Base-by-base conservation (phyloP, 2,329 filamentous ascomycete genomes). In the Emericellopsis cladophorae region DNA sequence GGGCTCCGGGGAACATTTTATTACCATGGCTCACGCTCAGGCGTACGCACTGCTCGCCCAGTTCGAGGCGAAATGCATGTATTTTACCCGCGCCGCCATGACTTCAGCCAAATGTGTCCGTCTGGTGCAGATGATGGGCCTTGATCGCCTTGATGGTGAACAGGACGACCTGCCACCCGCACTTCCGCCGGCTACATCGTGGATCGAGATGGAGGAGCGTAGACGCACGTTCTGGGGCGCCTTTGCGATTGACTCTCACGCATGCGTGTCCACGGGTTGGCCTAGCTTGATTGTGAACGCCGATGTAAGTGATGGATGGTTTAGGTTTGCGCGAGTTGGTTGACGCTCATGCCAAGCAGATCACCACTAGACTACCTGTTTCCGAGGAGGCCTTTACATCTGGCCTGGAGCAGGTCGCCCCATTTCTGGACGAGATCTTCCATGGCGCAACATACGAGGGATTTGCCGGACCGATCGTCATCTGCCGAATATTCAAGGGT, bases 191-290 rank as follows among this genome's bases (percentile, higher is more conserved):
- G 70, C 87, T 0, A 75, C 73, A 49, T 84, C 87, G 52, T 94
- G 86, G 86, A 79, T 76, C 1, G 90, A 95, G 45, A 47, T 67
- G 16, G 69, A 73, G 44, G 89, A 96, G 58, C 72, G 89, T 40
- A 73, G 90, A 43, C 72, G 90, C 48, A 80, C 84, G 0, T 94
- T 95, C 50, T 95, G 90, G 90, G 76, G 81, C 48, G 73, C 79
- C 1, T 95, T 90, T 52, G 83, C 80, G 48, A 72, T 84, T 34
- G 89, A 95, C 56, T 75, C 84, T 22, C 93, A 93, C 60, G 81
- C 85, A 3, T 87, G 83, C 51, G 84, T 94, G 40, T 87, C 86
- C 11, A 94, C 88, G 4, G 89, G 89, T 3, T 95, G 89, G 89
- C 86, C 89, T 0, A 81, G 85, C 65, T 65, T 79, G 22, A 79